phyloP scores from a whole-genome alignment of 177 flowering plant genomes.

The Vitis hybrid region DNA sequence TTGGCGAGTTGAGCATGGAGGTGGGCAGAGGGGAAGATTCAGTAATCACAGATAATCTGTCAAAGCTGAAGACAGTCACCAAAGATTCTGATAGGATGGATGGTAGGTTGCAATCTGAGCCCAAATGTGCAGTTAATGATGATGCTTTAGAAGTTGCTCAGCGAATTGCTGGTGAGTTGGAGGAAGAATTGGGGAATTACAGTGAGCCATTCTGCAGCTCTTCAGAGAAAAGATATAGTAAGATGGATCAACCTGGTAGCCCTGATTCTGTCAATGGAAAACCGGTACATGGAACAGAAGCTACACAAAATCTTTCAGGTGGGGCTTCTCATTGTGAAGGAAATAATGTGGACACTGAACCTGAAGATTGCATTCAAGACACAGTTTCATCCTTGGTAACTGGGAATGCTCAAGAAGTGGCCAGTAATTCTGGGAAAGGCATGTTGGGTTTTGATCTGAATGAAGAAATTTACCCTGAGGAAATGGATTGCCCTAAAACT shows the following conservation, averaged over 20 bases:
- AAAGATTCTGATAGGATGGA: not conserved
- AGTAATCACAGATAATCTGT: not conserved
- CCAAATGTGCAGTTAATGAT: slow-evolving; percentile 41
- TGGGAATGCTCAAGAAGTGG: not conserved
- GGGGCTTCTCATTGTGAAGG: not conserved
- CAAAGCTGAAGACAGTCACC: not conserved
- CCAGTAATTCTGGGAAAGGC: not conserved
- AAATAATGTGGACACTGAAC: not conserved
- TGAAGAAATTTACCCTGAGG: not conserved
- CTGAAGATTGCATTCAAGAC: not conserved
- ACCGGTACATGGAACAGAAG: not conserved
- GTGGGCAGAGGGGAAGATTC: not conserved
- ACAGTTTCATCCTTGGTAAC: not conserved
- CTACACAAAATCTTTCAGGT: not conserved
- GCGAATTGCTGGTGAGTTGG: slow-evolving; percentile 56
- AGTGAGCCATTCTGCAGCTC: slow-evolving; percentile 38
- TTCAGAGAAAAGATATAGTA: slow-evolving; percentile 32
- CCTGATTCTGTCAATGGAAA: slow-evolving; percentile 39
- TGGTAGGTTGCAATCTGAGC: slow-evolving; percentile 29
- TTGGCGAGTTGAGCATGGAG: not conserved
- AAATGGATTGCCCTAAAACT: not conserved
- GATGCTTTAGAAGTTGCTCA: slow-evolving; percentile 63
- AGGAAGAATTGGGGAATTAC: slow-evolving; percentile 41
- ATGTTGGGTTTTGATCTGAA: slow-evolving; percentile 2
- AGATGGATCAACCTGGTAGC: slow-evolving; percentile 24